A percentile compares a stretch with the other conserved stretches of the same genome.
Conservation (phyloP, 208 protist genomes). For the Leishmania tropica region DNA sequence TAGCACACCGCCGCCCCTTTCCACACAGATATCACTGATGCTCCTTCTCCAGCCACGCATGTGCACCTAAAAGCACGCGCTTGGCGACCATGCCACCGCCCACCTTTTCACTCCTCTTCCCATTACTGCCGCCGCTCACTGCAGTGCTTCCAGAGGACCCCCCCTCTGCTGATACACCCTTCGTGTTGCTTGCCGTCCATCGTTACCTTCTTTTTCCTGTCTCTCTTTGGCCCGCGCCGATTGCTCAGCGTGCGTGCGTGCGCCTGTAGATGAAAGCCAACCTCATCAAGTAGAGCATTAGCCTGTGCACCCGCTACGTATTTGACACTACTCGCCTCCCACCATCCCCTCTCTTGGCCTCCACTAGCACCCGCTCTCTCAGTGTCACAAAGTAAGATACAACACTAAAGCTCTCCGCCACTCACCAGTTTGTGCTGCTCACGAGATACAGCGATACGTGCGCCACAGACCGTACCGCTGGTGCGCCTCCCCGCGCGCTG, state of each 20-base stretch:
- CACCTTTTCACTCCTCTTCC: background rate
- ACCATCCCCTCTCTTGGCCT: background rate
- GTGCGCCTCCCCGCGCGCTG: background rate
- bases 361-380: background rate
- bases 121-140: background rate
- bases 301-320: background rate
- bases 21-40: background rate
- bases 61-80: background rate
- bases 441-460: background rate
- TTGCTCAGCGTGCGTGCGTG: background rate
- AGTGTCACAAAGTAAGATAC: background rate
- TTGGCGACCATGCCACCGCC: background rate
- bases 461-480: background rate
- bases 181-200: background rate
- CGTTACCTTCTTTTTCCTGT: too few relatives aligned
- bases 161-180: background rate
- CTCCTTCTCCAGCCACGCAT: background rate
- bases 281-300: background rate
- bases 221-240: background rate
- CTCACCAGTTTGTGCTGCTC: background rate
- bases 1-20: background rate
- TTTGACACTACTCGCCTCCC: background rate
- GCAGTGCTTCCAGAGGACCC: background rate
- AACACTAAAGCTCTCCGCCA: background rate
- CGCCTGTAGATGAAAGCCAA: background rate